These are phyloP conservation scores for Aureobasidium leucospermi DNA, from an alignment of 2,329 filamentous ascomycete species.

Conservation along the genomic window DNA sequence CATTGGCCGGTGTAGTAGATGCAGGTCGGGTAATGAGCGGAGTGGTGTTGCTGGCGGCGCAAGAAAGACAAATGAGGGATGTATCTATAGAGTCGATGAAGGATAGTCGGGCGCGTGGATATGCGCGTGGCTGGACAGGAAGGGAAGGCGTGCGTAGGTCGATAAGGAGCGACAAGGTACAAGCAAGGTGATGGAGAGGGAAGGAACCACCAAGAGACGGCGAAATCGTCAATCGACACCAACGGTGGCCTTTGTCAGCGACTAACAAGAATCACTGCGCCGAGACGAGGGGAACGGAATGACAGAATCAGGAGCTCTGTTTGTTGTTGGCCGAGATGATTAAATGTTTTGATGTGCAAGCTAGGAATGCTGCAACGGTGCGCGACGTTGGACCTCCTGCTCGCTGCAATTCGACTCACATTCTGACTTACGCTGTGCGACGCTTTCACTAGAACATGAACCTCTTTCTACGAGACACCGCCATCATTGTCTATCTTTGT, in stretches of 20 bases:
- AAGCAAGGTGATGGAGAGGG: constrained; percentile 9
- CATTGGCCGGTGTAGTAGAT: constrained; percentile 6
- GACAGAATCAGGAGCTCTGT: constrained; percentile 12
- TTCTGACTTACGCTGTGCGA: background rate
- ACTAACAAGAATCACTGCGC: constrained; percentile 5
- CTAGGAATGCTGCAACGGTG: constrained; percentile 15
- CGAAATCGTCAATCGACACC: constrained; percentile 13
- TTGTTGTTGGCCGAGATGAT: constrained; percentile 13
- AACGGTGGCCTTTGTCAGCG: constrained; percentile 13
- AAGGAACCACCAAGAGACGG: constrained; percentile 13
- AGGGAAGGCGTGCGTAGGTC: background rate
- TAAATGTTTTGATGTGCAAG: constrained; percentile 12
- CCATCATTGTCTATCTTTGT: background rate
- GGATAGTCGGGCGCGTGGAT: constrained; percentile 4
- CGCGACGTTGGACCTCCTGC: constrained; percentile 11
- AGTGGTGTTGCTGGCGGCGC: background rate
- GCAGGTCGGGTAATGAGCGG: constrained; percentile 11
- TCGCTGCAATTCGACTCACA: constrained; percentile 10
- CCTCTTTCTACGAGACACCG: background rate
- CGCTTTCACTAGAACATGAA: background rate
- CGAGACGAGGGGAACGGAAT: constrained; percentile 6
- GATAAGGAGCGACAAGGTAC: constrained; percentile 10
- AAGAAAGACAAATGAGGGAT: constrained; percentile 4
- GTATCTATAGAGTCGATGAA: constrained; percentile 9
- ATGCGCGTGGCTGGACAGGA: background rate